phyloP scores from a whole-genome alignment of 1,284 basidiomycete species.

The Chalciporus sp. region DNA sequence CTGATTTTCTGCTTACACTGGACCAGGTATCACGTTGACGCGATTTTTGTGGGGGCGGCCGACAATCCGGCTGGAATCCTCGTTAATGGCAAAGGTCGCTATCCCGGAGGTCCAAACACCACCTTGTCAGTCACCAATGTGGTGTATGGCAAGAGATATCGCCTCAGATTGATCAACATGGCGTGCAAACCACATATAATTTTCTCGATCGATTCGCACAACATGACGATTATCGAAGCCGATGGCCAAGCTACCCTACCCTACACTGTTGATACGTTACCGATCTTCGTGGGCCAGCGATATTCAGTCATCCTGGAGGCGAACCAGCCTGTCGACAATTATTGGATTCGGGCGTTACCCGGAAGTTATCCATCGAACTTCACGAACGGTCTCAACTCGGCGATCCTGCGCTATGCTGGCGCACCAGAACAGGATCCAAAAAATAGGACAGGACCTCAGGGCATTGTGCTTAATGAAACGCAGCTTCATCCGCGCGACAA shows the following conservation, averaged over 20 bases:
- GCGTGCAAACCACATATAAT: constrained; percentile 43
- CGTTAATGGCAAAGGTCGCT: constrained; percentile 54
- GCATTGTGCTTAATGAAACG: constrained; percentile 15
- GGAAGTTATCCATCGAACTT: constrained; percentile 22
- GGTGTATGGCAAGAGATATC: constrained; percentile 36
- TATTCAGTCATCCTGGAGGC: constrained; percentile 42
- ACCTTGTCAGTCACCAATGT: constrained; percentile 39
- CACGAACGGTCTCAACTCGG: constrained; percentile 36
- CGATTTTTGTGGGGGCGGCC: constrained; percentile 14
- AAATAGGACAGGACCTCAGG: constrained; percentile 21
- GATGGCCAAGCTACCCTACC: constrained; percentile 41
- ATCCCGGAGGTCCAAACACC: constrained; percentile 35
- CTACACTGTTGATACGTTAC: constrained; percentile 31
- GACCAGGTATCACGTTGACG: constrained; percentile 37
- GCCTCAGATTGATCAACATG: constrained; percentile 45
- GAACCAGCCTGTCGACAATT: constrained; percentile 38
- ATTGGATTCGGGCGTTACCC: constrained; percentile 41
- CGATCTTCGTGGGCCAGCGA: constrained; percentile 39
- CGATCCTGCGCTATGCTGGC: constrained; percentile 55
- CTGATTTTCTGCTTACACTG: not conserved
- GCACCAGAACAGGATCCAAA: constrained; percentile 45
- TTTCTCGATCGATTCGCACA: constrained; percentile 46
- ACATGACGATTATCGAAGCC: constrained; percentile 42
- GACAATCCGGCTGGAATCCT: constrained; percentile 40
- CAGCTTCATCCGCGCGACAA: constrained; percentile 16